Evolutionary conservation across 805 yeast genomes (phyloP).

Genomic region (Pichia exigua): DNA sequence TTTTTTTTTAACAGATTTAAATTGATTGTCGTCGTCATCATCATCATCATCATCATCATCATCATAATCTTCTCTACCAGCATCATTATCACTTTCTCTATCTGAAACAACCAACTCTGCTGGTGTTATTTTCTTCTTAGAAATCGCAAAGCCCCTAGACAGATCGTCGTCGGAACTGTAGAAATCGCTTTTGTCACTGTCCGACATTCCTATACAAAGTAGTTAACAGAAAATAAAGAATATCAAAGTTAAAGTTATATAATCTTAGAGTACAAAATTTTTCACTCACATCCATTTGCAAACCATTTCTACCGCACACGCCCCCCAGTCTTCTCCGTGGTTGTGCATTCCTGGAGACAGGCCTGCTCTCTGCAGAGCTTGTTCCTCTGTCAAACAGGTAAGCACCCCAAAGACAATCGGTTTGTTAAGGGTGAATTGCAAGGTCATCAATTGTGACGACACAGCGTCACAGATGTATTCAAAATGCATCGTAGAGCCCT

Average conservation of each 20-base stretch:
- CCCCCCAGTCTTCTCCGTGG: constrained; percentile 98
- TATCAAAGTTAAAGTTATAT: no score
- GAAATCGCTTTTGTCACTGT: constrained; percentile 1
- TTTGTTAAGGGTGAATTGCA: constrained; percentile 58
- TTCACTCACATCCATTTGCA: constrained; percentile 27
- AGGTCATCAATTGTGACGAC: constrained; percentile 74
- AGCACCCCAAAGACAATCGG: constrained; percentile 93
- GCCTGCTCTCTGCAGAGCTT: constrained; percentile 91
- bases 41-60: constrained; percentile 16
- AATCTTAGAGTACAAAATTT: neutral
- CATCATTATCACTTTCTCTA: neutral
- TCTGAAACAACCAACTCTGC: neutral
- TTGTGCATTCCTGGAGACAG: constrained; percentile 72
- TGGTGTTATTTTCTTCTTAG: neutral
- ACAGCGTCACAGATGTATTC: constrained; percentile 93
- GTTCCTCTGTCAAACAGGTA: constrained; percentile 90
- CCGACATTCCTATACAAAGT: neutral
- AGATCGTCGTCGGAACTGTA: constrained; percentile 8
- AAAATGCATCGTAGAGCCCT: constrained; percentile 97
- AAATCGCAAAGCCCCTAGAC: neutral
- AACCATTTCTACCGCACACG: constrained; percentile 97
- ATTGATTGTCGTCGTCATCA: constrained; percentile 16
- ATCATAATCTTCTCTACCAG: neutral
- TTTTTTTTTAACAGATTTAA: neutral
- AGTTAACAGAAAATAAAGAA: no score